Conservation (phyloP, 768 basidiomycete genomes). For the Pisolithus orientalis region DNA sequence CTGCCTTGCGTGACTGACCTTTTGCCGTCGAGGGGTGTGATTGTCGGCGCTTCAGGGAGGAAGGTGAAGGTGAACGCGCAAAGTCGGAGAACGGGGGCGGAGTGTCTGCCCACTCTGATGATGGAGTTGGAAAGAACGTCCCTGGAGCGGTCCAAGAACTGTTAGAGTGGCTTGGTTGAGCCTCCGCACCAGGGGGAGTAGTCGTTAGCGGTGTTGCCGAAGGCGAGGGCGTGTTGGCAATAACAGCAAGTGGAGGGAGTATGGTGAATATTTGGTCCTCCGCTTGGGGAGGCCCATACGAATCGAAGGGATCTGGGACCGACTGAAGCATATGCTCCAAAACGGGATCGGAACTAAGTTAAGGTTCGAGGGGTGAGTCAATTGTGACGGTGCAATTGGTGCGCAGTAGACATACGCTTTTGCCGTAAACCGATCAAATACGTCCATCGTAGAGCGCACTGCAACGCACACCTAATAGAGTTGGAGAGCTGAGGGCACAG, state of each 20-base stretch:
- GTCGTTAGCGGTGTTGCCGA: slow-evolving; percentile 54
- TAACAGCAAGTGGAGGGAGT: slow-evolving; percentile 74
- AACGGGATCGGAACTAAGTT: slow-evolving; percentile 70
- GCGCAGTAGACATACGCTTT: slow-evolving; percentile 60
- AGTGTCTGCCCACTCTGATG: slow-evolving; percentile 50
- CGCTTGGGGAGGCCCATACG: slow-evolving; percentile 81
- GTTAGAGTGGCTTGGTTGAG: slow-evolving; percentile 29
- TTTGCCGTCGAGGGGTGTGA: slow-evolving; percentile 39
- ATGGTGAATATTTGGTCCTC: slow-evolving; percentile 94
- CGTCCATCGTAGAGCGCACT: slow-evolving; percentile 86
- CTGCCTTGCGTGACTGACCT: slow-evolving; percentile 46
- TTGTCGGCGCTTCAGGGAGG: slow-evolving; percentile 41
- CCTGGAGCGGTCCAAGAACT: slow-evolving; percentile 48
- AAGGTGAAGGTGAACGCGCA: slow-evolving; percentile 49
- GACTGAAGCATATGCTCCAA: slow-evolving; percentile 88
- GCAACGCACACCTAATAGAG: slow-evolving; percentile 61
- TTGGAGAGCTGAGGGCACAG: slow-evolving; percentile 9
- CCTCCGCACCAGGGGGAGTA: slow-evolving; percentile 35
- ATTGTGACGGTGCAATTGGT: slow-evolving; percentile 2
- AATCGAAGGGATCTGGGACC: slow-evolving; percentile 89
- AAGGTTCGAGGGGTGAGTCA: slow-evolving; percentile 8
- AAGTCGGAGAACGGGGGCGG: slow-evolving; percentile 34
- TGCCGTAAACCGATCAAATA: slow-evolving; percentile 81
- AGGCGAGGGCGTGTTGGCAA: slow-evolving; percentile 58
- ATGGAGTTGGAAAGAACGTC: slow-evolving; percentile 42